Conservation (phyloP, 345 rosid species). For the Citrus glauca region DNA sequence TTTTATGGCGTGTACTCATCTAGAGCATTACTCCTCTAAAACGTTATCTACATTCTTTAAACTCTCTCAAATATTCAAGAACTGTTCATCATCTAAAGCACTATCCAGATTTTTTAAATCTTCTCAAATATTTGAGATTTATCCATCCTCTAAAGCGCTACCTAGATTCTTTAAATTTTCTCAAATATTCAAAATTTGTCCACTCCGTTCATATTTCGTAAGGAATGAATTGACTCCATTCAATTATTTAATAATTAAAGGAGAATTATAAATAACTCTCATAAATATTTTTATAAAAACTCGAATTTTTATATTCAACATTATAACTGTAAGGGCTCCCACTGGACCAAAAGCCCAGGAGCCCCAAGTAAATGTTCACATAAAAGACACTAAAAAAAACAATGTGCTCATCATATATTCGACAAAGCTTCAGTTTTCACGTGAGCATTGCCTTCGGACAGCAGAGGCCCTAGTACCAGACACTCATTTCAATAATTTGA, state of each 20-base stretch:
- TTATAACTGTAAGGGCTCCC: accelerated
- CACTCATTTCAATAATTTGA: conserved; percentile 1
- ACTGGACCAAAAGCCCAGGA: accelerated
- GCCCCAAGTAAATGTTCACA: background rate
- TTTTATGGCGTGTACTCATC: no score
- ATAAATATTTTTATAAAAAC: accelerated
- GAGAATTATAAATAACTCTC: no score
- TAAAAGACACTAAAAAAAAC: background rate
- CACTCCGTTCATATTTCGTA: accelerated
- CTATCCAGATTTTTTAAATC: accelerated
- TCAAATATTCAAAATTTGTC: no score
- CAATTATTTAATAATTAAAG: accelerated
- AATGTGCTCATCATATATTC: background rate
- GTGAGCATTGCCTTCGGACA: background rate
- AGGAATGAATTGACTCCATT: no score
- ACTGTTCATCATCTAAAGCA: no score
- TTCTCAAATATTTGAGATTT: no score
- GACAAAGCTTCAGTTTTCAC: background rate
- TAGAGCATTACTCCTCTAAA: no score
- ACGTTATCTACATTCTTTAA: no score
- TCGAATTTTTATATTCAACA: accelerated
- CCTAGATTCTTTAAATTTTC: no score
- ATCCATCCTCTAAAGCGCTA: no score
- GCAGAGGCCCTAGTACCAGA: background rate
- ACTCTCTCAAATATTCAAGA: no score